Conservation (phyloP, 2,329 filamentous ascomycete species). For the Fusarium incarnatum region DNA sequence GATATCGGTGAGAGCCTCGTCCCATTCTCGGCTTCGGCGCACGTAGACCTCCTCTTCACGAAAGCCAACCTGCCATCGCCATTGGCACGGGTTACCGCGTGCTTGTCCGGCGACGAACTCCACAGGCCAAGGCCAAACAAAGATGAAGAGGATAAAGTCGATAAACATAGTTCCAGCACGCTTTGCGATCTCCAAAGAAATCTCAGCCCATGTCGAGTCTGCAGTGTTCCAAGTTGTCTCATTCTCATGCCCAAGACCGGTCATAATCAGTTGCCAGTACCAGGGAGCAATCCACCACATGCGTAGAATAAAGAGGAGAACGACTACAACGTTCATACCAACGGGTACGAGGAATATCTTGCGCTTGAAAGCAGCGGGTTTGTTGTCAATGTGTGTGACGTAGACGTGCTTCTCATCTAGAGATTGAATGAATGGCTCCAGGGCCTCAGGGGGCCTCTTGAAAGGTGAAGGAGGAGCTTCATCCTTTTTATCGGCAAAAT, state of each 20-base stretch:
- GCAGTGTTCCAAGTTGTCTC: conserved; percentile 72
- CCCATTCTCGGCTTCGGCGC: conserved; percentile 80
- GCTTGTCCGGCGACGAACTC: conserved; percentile 74
- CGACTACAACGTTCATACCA: conserved; percentile 77
- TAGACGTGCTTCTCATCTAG: conserved; percentile 80
- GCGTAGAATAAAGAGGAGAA: conserved; percentile 73
- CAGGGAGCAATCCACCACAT: conserved; percentile 75
- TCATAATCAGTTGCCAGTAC: conserved; percentile 76
- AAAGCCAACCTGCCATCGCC: conserved; percentile 83
- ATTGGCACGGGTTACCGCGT: conserved; percentile 72
- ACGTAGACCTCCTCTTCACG: conserved; percentile 84
- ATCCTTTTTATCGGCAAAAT: conserved; percentile 44
- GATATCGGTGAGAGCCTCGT: conserved; percentile 66
- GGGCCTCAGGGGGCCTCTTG: conserved; percentile 69
- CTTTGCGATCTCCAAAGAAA: conserved; percentile 67
- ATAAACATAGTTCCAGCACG: conserved; percentile 76
- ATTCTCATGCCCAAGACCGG: conserved; percentile 74
- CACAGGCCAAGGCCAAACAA: conserved; percentile 79
- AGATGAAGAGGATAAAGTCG: conserved; percentile 76
- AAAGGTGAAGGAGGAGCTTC: conserved; percentile 72
- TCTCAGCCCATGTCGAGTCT: conserved; percentile 65
- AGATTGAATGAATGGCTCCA: conserved; percentile 73
- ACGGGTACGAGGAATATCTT: conserved; percentile 86
- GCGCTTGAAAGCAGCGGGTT: conserved; percentile 77
- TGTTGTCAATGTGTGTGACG: conserved; percentile 83